Evolutionary conservation across 768 basidiomycete genomes (phyloP).

Genomic region (Boletales sp.): DNA sequence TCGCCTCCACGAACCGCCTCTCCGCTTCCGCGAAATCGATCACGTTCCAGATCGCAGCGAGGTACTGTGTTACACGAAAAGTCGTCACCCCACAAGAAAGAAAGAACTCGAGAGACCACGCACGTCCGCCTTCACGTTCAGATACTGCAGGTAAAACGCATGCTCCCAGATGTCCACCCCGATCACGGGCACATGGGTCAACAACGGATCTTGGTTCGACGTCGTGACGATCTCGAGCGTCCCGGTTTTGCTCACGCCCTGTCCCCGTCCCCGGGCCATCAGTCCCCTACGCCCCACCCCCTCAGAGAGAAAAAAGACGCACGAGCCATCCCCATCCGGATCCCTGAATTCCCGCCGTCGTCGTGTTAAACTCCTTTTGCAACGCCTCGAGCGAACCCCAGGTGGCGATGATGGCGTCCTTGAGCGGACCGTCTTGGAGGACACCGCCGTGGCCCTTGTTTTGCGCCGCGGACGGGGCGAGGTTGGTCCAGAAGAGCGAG

Average conservation of each 20-base stretch:
- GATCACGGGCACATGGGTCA: slow-evolving; percentile 74
- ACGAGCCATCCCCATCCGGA: slow-evolving; percentile 98
- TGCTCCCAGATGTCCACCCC: slow-evolving; percentile 97
- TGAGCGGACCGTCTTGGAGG: slow-evolving; percentile 62
- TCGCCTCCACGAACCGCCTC: slow-evolving; percentile 48
- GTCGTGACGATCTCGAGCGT: slow-evolving; percentile 88
- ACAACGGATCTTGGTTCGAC: slow-evolving; percentile 91
- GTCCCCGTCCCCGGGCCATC: no score
- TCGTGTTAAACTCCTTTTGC: slow-evolving; percentile 79
- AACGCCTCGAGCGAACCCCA: slow-evolving; percentile 74
- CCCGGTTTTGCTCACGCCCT: slow-evolving; percentile 36
- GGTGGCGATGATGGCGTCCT: slow-evolving; percentile 52
- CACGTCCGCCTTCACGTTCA: slow-evolving; percentile 91
- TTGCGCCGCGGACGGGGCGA: slow-evolving; percentile 58
- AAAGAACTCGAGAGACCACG: slow-evolving; percentile 34
- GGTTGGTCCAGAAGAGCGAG: slow-evolving; percentile 95
- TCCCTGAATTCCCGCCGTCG: slow-evolving; percentile 85
- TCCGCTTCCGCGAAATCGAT: slow-evolving; percentile 76
- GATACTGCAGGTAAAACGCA: slow-evolving; percentile 94
- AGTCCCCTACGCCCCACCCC: no score
- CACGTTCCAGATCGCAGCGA: slow-evolving; percentile 72
- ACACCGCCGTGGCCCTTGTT: slow-evolving; percentile 59
- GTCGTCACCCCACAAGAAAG: no score
- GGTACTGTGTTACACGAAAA: slow-evolving; percentile 43
- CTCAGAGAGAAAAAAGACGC: slow-evolving; percentile 36